These are phyloP conservation scores for Urochloa ruziziensis DNA, from an alignment of 176 grass and related monocot genomes.

Conservation along the genomic window DNA sequence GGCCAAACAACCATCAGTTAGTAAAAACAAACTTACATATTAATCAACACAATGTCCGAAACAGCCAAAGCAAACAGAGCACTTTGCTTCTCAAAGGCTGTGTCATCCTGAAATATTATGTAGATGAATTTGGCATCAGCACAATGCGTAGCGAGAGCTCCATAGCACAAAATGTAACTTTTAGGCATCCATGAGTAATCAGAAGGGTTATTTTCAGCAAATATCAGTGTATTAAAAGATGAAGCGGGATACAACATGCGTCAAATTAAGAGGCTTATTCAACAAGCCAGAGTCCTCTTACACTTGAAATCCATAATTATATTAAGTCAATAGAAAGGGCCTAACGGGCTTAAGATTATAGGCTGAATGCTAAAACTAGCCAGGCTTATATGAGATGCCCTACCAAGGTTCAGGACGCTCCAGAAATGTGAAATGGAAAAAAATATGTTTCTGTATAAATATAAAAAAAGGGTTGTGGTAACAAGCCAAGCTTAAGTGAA, in stretches of 20 bases:
- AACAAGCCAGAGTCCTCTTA: background rate
- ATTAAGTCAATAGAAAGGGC: background rate
- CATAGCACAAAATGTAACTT: constrained; percentile 15
- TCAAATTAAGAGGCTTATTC: background rate
- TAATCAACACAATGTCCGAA: constrained; percentile 97
- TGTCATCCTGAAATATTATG: constrained; percentile 77
- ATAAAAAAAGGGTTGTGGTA: background rate
- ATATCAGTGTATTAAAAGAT: constrained; percentile 7
- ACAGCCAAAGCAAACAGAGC: constrained; percentile 97
- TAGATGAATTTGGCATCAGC: constrained; percentile 4
- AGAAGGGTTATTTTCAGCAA: background rate
- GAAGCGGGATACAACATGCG: background rate
- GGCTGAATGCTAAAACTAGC: background rate
- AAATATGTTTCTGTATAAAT: background rate
- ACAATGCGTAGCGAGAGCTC: background rate
- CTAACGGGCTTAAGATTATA: background rate
- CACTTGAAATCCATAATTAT: constrained; percentile 1
- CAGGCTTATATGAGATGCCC: background rate
- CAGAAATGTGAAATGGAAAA: background rate
- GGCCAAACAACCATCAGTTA: background rate
- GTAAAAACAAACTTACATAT: constrained; percentile 75
- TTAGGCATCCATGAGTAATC: background rate
- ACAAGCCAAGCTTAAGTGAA: background rate
- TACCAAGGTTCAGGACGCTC: background rate
- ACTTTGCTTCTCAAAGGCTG: constrained; percentile 99